phyloP scores from a whole-genome alignment of 176 grass and related monocot genomes.

The Leersia perrieri region DNA sequence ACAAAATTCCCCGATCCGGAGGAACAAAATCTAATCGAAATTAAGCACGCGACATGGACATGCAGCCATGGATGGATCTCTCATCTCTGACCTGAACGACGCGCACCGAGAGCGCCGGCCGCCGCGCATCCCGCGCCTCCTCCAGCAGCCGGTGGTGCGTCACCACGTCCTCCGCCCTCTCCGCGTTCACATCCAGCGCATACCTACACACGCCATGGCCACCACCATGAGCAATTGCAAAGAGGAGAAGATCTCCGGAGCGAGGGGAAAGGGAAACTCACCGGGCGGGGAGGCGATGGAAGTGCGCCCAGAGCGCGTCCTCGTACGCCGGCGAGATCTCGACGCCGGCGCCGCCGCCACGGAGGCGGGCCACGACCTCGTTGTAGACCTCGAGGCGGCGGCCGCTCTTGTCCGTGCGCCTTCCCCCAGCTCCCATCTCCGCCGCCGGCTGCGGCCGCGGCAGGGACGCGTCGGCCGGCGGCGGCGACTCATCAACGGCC shows the following conservation, averaged over 20 bases:
- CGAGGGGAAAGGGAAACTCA: background rate
- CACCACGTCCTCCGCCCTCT: constrained; percentile 68
- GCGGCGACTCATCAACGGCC: constrained; percentile 38
- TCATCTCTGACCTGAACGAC: constrained; percentile 50
- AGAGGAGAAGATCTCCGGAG: background rate
- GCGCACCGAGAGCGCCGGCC: constrained; percentile 48
- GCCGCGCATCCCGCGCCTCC: constrained; percentile 47
- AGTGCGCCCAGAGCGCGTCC: constrained; percentile 73
- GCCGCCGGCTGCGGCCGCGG: background rate
- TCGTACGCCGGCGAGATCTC: constrained; percentile 50
- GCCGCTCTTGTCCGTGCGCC: constrained; percentile 29
- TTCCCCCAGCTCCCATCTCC: constrained; percentile 25
- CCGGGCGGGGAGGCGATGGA: constrained; percentile 79
- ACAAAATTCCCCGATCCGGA: background rate
- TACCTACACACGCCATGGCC: constrained; percentile 37
- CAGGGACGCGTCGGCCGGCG: background rate
- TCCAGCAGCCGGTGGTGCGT: constrained; percentile 64
- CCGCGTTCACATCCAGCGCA: constrained; percentile 66
- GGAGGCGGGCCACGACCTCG: constrained; percentile 54
- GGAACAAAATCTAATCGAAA: background rate
- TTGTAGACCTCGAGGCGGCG: constrained; percentile 67
- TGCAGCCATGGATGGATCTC: constrained; percentile 35
- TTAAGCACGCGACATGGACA: constrained; percentile 6
- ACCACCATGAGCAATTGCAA: background rate
- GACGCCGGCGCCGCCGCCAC: background rate